Base-by-base conservation (phyloP, 2,329 filamentous ascomycete species). In the Fusarium euwallaceae region DNA sequence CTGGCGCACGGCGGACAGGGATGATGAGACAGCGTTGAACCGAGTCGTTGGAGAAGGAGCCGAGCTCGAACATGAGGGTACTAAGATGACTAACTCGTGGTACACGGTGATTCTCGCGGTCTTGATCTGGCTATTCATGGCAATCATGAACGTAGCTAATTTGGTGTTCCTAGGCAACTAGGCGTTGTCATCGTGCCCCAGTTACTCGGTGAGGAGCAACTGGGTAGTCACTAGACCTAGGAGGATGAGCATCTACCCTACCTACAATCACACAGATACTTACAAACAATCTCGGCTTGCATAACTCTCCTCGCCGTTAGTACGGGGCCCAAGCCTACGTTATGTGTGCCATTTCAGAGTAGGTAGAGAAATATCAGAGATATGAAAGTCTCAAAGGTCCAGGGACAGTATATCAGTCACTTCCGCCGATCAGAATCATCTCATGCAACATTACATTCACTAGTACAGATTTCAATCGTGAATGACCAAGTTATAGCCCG, bases 61-160 rank as follows among this genome's bases (percentile, higher is more conserved):
- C 2, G 76, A 27, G 72, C 7, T 53, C 16, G 48, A 14, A 8
- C 6, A 20, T 1, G 17, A 24, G 27, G 72, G 80, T 20, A 76
- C 89, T 1, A 88, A 89, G 78, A 95, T 97, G 93, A 87, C 89
- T 39, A 97, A 96, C 79, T 87, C 90, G 59, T 93, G 93, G 90
- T 82, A 92, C 64, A 88, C 91, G 9, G 86, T 89, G 1, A 81
- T 82, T 0, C 71, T 95, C 4, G 84, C 84, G 0, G 82, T 90
- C 0, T 12, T 91, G 1, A 89, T 97, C 56, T 97, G 94, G 94
- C 69, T 92, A 1, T 82, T 95, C 32, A 94, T 97, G 79, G 89
- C 91, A 0, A 84, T 93, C 9, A 93, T 96, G 92, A 95, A 96
- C 80, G 86, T 95, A n/a, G 92, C 93, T 0, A 88, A 94, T 71